Conservation (phyloP, 2,329 filamentous ascomycete species). For the Colletotrichum plurivorum region DNA sequence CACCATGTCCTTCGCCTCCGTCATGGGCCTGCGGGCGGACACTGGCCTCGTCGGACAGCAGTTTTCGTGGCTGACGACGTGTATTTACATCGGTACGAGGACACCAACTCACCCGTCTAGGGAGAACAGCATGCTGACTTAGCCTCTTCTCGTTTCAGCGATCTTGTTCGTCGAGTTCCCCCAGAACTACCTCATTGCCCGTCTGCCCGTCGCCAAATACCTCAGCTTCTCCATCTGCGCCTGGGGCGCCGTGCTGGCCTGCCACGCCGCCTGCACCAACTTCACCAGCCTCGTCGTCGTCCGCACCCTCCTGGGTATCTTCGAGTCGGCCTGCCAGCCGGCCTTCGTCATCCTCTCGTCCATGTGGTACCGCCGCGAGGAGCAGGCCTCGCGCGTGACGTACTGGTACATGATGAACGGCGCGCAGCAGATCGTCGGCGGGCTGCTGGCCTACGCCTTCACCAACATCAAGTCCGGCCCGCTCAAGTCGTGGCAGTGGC, state of each 20-base stretch:
- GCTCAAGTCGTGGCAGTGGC: slow-evolving; percentile 76
- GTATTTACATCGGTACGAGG: slow-evolving; percentile 74
- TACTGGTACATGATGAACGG: slow-evolving; percentile 88
- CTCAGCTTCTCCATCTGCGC: slow-evolving; percentile 71
- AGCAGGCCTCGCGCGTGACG: slow-evolving; percentile 76
- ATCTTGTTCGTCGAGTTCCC: slow-evolving; percentile 81
- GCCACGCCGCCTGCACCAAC: slow-evolving; percentile 72
- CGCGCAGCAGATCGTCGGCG: slow-evolving; percentile 79
- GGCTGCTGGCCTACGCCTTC: slow-evolving; percentile 77
- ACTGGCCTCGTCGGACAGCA: slow-evolving; percentile 55
- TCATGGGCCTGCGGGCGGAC: slow-evolving; percentile 72
- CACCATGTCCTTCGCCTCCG: slow-evolving; percentile 74
- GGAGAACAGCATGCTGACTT: too few relatives aligned
- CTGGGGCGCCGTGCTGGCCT: slow-evolving; percentile 74
- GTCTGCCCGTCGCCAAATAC: slow-evolving; percentile 78
- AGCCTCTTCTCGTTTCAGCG: slow-evolving; percentile 42
- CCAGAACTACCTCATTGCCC: slow-evolving; percentile 71
- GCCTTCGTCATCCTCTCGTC: slow-evolving; percentile 76
- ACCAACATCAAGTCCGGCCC: slow-evolving; percentile 65
- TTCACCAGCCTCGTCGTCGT: slow-evolving; percentile 73
- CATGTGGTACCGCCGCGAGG: slow-evolving; percentile 80
- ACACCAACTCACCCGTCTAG: too few relatives aligned
- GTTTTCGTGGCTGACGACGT: slow-evolving; percentile 80
- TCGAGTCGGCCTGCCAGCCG: slow-evolving; percentile 79
- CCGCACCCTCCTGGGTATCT: slow-evolving; percentile 77